These are phyloP conservation scores for Lachnellula willkommii DNA, from an alignment of 2,329 filamentous ascomycete genomes.

Conservation along the genomic window DNA sequence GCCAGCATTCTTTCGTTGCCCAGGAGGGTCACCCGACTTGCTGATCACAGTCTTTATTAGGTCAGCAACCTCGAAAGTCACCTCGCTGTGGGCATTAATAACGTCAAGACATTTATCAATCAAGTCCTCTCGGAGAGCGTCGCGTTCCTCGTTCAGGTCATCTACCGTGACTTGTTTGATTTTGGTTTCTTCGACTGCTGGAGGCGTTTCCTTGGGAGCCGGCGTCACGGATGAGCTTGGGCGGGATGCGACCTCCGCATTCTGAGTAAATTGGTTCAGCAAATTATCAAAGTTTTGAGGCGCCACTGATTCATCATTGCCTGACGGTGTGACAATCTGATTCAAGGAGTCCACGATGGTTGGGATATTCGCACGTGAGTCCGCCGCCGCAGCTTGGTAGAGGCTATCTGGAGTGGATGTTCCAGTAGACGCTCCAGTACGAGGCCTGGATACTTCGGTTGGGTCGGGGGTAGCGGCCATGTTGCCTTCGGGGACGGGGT, in stretches of 20 bases:
- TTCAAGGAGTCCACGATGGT: conserved; percentile 17
- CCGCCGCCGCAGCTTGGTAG: conserved; percentile 20
- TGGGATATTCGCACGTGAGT: conserved; percentile 9
- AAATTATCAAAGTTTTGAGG: conserved; percentile 17
- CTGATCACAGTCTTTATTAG: conserved; percentile 70
- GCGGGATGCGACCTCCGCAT: background rate
- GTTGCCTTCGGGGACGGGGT: conserved; percentile 62
- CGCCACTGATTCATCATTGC: conserved; percentile 2
- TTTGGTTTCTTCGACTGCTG: conserved; percentile 2
- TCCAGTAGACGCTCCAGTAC: conserved; percentile 27
- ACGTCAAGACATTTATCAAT: conserved; percentile 90
- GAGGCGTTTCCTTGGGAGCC: conserved; percentile 1
- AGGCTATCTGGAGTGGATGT: conserved; percentile 24
- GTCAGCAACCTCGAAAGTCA: conserved; percentile 87
- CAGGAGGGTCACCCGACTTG: conserved; percentile 52
- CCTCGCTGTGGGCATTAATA: conserved; percentile 77
- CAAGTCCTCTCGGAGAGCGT: conserved; percentile 66
- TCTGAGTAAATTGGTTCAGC: conserved; percentile 12
- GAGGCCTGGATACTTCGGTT: conserved; percentile 23
- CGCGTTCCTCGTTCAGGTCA: conserved; percentile 71
- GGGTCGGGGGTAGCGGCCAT: conserved; percentile 33
- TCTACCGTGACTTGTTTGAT: conserved; percentile 56
- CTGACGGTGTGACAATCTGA: conserved; percentile 6
- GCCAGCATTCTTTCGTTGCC: conserved; percentile 65
- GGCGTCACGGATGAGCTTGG: conserved; percentile 5